Evolutionary conservation across 2,329 filamentous ascomycete species (phyloP), one percentile per base, ranked within the genome.

Genomic region (Byssothecium circinans): DNA sequence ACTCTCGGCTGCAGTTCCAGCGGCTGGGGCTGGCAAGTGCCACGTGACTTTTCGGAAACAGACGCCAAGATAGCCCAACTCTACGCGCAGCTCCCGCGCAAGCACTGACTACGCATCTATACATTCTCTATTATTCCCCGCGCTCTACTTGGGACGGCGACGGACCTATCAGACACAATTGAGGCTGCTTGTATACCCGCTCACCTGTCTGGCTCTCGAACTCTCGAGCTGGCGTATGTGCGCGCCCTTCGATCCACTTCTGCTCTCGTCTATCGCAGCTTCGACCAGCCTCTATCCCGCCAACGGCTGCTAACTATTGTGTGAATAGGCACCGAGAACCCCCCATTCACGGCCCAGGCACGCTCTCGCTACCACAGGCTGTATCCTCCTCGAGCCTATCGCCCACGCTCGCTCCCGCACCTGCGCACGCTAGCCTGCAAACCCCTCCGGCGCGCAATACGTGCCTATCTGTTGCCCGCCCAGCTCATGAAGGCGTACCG

Each of bases 101-200:
- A 32, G 29, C 14, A 32, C 29, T 32, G 29, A 32, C 29, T 11
- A 32, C 29, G 29, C 65, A 68, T 67, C 61, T 41, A 65, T 68
- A 68, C 61, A 56, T 58, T 64, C 59, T 61, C 62, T 70, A 70
- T 70, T 70, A 62, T 70, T 70, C 60, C 50, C 49, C 52, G 58
- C 63, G 53, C 61, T 56, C 54, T 58, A 53, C 47, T 62, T 60
- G 60, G 62, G 54, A 52, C 56, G 49, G 50, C 53, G 32, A 49
- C 36, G 47, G 29, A 33, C 41, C 56, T 43, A 45, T 52, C 55
- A 56, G 43, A 52, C 58, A 54, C 64, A 64, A 68, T 67, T 69
- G 65, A 66, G 57, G 58, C 48, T 44, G 55, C 56, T 52, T 59
- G 60, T 48, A 56, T 56, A 58, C 52, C 65, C 56, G 56, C 59